Evolutionary conservation across 2,329 filamentous ascomycete species (phyloP), one percentile per base, ranked within the genome.

Genomic region (Hirsutella rhossiliensis): DNA sequence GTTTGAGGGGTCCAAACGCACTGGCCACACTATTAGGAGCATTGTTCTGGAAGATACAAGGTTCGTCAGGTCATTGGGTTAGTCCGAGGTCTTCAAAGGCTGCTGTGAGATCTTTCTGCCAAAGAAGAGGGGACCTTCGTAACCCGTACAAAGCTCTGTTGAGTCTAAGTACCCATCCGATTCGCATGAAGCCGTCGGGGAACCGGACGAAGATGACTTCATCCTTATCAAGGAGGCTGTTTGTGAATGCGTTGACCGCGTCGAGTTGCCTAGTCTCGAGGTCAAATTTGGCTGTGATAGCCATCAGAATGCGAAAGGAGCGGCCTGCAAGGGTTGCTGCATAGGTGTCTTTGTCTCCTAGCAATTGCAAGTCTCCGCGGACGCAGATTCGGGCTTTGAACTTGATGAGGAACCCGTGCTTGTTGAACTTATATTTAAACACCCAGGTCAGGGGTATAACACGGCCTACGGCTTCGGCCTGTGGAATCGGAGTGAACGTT

Each of bases 351-450:
- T n/a, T n/a, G n/a, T n/a, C n/a, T n/a, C n/a, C n/a, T n/a, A n/a
- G n/a, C n/a, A 38, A 45, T 43, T 18, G 6, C 7, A 17, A n/a
- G n/a, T n/a, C n/a, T n/a, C n/a, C n/a, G 7, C n/a, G 7, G 7
- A 18, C n/a, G 7, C 15, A 37, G 41, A 30, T 8, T 9, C 34
- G 15, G 31, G 38, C 39, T 31, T 46, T 47, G 20, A 42, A 42
- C n/a, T 40, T 34, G 3, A 19, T 39, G 12, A 47, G 36, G 29
- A 38, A 38, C 31, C 42, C 27, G 18, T 47, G 20, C 23, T 47
- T 47, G 31, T 47, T 40, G 20, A 40, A 34, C 20, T 47, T 30
- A 30, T 30, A 30, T 7, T 8, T 30, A 30, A 8, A 30, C 13
- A 30, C 29, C 29, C 13, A 30, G 5, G 31, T 44, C 2, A 45